Evolutionary conservation across 495 filamentous ascomycete species (phyloP).

Genomic region (Penicillium antarcticum): DNA sequence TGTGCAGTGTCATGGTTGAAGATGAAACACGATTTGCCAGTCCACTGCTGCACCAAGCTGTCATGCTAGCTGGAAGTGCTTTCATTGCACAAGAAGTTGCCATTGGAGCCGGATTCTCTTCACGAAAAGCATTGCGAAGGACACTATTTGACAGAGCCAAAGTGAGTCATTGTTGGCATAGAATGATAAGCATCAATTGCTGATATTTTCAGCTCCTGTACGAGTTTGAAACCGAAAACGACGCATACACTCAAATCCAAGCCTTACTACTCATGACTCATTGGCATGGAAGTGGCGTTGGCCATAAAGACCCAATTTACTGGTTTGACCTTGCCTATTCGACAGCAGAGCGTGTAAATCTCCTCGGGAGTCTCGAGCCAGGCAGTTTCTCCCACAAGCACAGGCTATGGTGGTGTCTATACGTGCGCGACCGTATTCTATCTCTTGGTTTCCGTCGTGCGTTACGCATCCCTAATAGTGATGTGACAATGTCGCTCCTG

Average conservation of each 20-base stretch:
- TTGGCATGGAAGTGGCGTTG: conserved; percentile 3
- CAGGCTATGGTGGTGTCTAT: conserved; percentile 9
- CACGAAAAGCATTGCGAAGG: no score
- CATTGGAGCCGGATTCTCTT: no score
- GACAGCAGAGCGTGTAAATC: conserved; percentile 3
- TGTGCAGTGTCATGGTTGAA: conserved; percentile 1
- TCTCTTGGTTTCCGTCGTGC: conserved; percentile 5
- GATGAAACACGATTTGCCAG: not conserved
- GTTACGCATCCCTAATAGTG: conserved; percentile 1
- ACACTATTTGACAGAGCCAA: not conserved
- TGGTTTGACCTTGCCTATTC: conserved; percentile 8
- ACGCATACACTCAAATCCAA: conserved; percentile 7
- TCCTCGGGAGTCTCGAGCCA: not conserved
- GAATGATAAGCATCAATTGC: not conserved
- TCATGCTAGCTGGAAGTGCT: no score
- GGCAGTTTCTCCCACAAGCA: conserved; percentile 8
- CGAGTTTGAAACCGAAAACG: conserved; percentile 2
- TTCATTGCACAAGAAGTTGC: no score
- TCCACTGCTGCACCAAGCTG: no score
- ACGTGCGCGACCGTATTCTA: conserved; percentile 5
- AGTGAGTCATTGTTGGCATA: not conserved
- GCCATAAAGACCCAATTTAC: conserved; percentile 3
- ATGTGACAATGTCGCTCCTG: conserved; percentile 2
- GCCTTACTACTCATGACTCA: conserved; percentile 5
- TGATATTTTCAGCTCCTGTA: not conserved